Evolutionary conservation across 2,329 filamentous ascomycete genomes (phyloP).

Genomic region (Neoascochyta sp.): DNA sequence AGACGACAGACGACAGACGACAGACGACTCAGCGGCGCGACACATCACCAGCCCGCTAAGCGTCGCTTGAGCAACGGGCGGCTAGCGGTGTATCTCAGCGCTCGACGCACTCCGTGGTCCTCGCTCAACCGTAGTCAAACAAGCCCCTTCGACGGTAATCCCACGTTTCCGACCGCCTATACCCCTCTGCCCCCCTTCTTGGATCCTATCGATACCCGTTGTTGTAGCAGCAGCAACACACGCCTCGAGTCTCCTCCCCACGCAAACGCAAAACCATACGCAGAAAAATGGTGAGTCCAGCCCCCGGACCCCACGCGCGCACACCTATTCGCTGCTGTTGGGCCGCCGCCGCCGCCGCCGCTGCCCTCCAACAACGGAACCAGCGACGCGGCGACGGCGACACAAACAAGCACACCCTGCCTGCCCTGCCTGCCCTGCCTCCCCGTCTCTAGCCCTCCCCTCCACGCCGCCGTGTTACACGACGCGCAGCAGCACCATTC

Average conservation of each 20-base stretch:
- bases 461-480: no score
- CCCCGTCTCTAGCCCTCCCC: no score
- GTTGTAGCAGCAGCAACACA: constrained; percentile 8
- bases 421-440: no score
- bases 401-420: constrained; percentile 16
- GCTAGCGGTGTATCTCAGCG: constrained; percentile 21
- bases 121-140: constrained; percentile 8
- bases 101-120: constrained; percentile 23
- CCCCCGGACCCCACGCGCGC: no score
- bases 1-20: no score
- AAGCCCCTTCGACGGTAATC: constrained; percentile 12
- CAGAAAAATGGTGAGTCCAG: no score
- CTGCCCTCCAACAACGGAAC: no score
- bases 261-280: constrained; percentile 9
- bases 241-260: constrained; percentile 14
- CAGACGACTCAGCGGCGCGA: no score
- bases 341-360: no score
- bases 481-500: no score
- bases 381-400: constrained; percentile 5
- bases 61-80: constrained; percentile 7
- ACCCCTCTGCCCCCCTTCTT: constrained; percentile 10
- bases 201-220: constrained; percentile 6
- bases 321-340: no score
- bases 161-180: constrained; percentile 11
- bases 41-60: no score